A percentile compares a stretch with the other conserved stretches of the same genome.
Evolutionary conservation across 2,329 filamentous ascomycete species (phyloP).

Genomic region (Chaetomium sp.): DNA sequence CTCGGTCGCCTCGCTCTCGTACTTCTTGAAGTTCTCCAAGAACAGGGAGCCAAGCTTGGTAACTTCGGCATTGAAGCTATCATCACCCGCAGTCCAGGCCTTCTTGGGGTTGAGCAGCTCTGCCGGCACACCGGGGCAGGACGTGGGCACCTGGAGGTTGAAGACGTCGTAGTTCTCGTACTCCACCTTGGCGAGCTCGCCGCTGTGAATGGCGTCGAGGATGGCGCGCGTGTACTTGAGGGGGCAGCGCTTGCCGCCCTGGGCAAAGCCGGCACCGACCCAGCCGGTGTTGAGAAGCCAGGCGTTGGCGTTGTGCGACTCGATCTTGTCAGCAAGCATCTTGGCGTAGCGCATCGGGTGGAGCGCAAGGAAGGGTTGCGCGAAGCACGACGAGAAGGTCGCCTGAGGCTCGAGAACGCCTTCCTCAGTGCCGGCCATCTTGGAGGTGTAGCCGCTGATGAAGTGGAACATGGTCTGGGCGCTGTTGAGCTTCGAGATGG

Average conservation of each 20-base stretch:
- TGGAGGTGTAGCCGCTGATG: conserved; percentile 99
- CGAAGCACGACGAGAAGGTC: conserved; percentile 99
- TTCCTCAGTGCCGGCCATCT: conserved; percentile 99
- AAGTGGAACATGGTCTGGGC: conserved; percentile 99
- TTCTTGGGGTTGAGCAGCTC: conserved; percentile 94
- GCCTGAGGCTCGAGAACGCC: conserved; percentile 96
- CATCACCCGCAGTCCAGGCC: conserved; percentile 81
- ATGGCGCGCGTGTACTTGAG: conserved; percentile 99
- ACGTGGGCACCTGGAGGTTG: conserved; percentile 94
- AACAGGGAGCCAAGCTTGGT: conserved; percentile 88
- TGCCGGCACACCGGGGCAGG: conserved; percentile 82
- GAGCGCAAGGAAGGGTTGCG: conserved; percentile 96
- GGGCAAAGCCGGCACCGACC: conserved; percentile 88
- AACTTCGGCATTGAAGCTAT: conserved; percentile 85
- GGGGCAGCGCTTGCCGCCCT: conserved; percentile 94
- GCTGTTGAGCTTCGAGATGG: conserved; percentile 93
- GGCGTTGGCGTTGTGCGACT: conserved; percentile 90
- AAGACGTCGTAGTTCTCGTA: conserved; percentile 96
- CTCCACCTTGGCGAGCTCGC: conserved; percentile 88
- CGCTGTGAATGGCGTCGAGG: conserved; percentile 95
- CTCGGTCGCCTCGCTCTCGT: conserved; percentile 77
- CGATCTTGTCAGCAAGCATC: conserved; percentile 99
- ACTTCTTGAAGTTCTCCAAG: conserved; percentile 97
- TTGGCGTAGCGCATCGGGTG: conserved; percentile 99
- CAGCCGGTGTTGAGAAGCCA: conserved; percentile 99